phyloP scores from a whole-genome alignment of 768 basidiomycete species.

The Fibroporia radiculosa region DNA sequence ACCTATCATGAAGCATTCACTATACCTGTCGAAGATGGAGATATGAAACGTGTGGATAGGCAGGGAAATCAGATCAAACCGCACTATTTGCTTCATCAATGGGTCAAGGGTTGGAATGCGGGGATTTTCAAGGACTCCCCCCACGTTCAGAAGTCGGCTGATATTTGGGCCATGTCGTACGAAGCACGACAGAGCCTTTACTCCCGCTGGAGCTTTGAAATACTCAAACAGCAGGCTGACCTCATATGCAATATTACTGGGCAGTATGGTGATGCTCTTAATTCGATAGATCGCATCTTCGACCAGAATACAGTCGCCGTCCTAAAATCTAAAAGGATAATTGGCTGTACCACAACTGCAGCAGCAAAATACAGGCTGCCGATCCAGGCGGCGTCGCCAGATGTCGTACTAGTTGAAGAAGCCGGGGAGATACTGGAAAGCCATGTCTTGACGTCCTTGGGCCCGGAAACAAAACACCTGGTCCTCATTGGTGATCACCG shows the following conservation, averaged over 20 bases:
- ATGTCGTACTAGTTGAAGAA: constrained; percentile 60
- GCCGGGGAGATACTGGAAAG: constrained; percentile 69
- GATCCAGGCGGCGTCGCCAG: constrained; percentile 38
- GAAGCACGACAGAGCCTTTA: constrained; percentile 21
- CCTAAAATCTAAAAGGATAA: constrained; percentile 42
- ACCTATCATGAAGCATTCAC: constrained; percentile 39
- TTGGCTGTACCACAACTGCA: constrained; percentile 63
- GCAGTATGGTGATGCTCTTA: constrained; percentile 34
- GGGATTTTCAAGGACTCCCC: constrained; percentile 29
- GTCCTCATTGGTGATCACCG: constrained; percentile 71
- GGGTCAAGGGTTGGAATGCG: constrained; percentile 38
- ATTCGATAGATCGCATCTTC: constrained; percentile 29
- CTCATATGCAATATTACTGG: constrained; percentile 24
- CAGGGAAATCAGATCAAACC: constrained; percentile 27
- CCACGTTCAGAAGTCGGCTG: constrained; percentile 15
- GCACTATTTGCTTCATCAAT: constrained; percentile 39
- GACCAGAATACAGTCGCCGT: constrained; percentile 25
- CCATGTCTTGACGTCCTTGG: constrained; percentile 54
- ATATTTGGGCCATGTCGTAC: constrained; percentile 33
- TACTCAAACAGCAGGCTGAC: constrained; percentile 28
- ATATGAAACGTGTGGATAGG: constrained; percentile 37
- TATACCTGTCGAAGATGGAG: constrained; percentile 33
- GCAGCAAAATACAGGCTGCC: constrained; percentile 51
- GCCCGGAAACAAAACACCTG: constrained; percentile 37
- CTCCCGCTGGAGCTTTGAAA: constrained; percentile 27